Base-by-base conservation (phyloP, 2,329 filamentous ascomycete species). In the Trichoderma sp. region DNA sequence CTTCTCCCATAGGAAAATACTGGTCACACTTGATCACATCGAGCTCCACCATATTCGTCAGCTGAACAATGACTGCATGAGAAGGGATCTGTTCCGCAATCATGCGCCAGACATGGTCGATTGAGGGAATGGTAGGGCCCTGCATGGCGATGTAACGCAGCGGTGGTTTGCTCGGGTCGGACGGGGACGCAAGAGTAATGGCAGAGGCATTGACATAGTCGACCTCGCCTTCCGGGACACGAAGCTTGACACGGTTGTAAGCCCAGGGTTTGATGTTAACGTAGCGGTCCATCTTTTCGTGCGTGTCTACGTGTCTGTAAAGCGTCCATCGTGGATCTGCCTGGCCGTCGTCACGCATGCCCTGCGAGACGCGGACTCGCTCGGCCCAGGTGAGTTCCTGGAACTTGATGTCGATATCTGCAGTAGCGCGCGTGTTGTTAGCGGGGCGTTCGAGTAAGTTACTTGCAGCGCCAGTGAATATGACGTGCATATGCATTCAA, bases 61-160 rank as follows among this genome's bases (percentile, higher is more conserved):
- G 87, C 92, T 98, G 97, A 69, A 98, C 90, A 65, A 98, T 91
- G 68, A 98, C 93, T 1, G 89, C 93, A 2, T 91, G 88, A 57
- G 90, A 89, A 31, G 82, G 76, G 63, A 86, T 79, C 79, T 96
- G 93, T 75, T 96, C 90, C 78, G 92, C 92, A 43, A 97, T 85
- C 96, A 99, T 99, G 76, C 96, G 92, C 92, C 95, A 99, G 73
- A 97, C 92, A 76, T 97, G 93, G 73, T 90, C 88, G 68, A 91
- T 85, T 19, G 92, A 92, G 31, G 88, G 87, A 70, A 85, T 80
- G 76, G 94, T 97, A 6, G 96, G 96, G 0, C 96, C 96, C 81
- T 96, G 93, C 79, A 96, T 97, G 64, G 94, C 96, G 74, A 99
- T 97, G 79, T 96, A 98, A 67, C 86, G 81, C 59, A 86, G 80